Conservation (phyloP, 257 asterid genomes). For the Salvia splendens region DNA sequence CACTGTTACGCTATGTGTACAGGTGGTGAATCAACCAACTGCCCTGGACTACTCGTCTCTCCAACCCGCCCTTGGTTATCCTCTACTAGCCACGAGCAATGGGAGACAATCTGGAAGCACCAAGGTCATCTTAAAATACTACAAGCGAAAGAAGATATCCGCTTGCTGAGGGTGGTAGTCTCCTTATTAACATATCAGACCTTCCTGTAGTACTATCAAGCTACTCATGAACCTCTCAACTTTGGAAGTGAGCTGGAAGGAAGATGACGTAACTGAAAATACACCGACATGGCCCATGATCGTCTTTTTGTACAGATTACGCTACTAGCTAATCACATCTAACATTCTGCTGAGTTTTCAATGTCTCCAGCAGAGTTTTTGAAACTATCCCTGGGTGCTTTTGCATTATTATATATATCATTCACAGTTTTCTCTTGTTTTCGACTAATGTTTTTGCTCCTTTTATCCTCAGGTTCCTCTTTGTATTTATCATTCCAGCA, state of each 20-base stretch:
- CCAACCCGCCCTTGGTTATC: conserved; percentile 13
- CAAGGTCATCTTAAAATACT: conserved; percentile 34
- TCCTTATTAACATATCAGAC: conserved; percentile 13
- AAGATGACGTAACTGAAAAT: conserved; percentile 8
- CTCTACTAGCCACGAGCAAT: conserved; percentile 5
- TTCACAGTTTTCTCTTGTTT: background rate
- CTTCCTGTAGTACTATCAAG: conserved; percentile 15
- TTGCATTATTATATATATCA: background rate
- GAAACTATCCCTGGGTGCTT: conserved; percentile 1
- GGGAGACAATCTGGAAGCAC: conserved; percentile 23
- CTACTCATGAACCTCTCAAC: background rate
- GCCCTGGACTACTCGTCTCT: conserved; percentile 8
- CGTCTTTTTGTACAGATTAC: conserved; percentile 31
- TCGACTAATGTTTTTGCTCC: conserved; percentile 8
- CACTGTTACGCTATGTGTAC: background rate
- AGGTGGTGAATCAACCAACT: conserved; percentile 28
- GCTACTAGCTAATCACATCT: conserved; percentile 9
- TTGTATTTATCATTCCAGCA: background rate
- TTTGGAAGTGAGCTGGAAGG: conserved; percentile 4
- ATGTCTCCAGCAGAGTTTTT: conserved; percentile 29
- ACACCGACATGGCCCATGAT: background rate
- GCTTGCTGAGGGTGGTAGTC: conserved; percentile 27
- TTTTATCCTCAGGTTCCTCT: conserved; percentile 1
- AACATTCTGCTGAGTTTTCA: conserved; percentile 36
- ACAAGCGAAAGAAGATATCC: conserved; percentile 40